These are phyloP conservation scores for Saksenaea oblongispora DNA, from an alignment of 371 early-diverging fungal species.

Conservation along the genomic window DNA sequence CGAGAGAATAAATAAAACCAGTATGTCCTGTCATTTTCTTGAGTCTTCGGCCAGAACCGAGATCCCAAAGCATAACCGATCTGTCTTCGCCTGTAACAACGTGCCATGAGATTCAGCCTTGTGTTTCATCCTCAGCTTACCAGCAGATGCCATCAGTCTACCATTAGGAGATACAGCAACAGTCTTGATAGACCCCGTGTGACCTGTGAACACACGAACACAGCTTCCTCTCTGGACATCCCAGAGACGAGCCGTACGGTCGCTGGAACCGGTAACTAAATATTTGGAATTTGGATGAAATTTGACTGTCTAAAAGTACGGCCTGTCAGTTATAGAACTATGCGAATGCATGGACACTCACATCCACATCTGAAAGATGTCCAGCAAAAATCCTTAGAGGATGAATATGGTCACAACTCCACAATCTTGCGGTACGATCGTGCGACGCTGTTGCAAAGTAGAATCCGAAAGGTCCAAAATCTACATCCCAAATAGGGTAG, in stretches of 20 bases:
- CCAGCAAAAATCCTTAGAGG: slow-evolving; percentile 98
- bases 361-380: slow-evolving; percentile 97
- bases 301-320: slow-evolving; percentile 66
- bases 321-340: neutral
- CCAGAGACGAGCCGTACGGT: slow-evolving; percentile 94
- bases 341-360: slow-evolving; percentile 31
- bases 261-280: slow-evolving; percentile 92
- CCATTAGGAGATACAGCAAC: slow-evolving; percentile 98
- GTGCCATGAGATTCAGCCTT: neutral
- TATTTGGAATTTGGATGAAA: slow-evolving; percentile 99
- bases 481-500: slow-evolving; percentile 97
- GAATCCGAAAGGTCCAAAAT: slow-evolving; percentile 85
- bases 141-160: slow-evolving; percentile 87
- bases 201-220: slow-evolving; percentile 93
- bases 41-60: slow-evolving; percentile 81
- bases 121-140: slow-evolving; percentile 29
- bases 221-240: slow-evolving; percentile 90
- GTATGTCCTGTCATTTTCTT: slow-evolving; percentile 86
- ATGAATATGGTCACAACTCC: slow-evolving; percentile 92
- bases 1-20: slow-evolving; percentile 81
- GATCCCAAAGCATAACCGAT: slow-evolving; percentile 91
- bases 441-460: slow-evolving; percentile 98
- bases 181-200: slow-evolving; percentile 81
- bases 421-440: slow-evolving; percentile 95
- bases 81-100: slow-evolving; percentile 70